Evolutionary conservation across 768 basidiomycete species (phyloP).

Genomic region (Cytidiella melzeri): DNA sequence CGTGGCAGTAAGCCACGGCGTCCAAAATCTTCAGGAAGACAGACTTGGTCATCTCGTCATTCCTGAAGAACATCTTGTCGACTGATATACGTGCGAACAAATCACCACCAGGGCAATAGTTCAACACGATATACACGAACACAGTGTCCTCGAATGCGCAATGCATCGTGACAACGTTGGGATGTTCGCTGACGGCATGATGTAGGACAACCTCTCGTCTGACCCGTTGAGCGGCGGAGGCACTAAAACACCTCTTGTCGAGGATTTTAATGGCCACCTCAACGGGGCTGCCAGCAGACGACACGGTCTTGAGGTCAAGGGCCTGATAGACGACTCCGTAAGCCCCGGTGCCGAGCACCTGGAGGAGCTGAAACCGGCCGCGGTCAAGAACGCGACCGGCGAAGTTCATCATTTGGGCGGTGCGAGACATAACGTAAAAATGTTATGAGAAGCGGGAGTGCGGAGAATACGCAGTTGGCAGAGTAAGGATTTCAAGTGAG

Average conservation of each 20-base stretch:
- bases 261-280: slow-evolving; percentile 17
- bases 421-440: slow-evolving; percentile 1
- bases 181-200: slow-evolving; percentile 44
- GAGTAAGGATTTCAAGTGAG: slow-evolving; percentile 6
- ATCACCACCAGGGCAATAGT: slow-evolving; percentile 35
- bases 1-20: slow-evolving; percentile 45
- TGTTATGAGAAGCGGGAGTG: neutral
- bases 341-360: slow-evolving; percentile 18
- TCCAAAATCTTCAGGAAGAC: slow-evolving; percentile 50
- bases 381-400: slow-evolving; percentile 11
- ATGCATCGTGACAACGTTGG: slow-evolving; percentile 64
- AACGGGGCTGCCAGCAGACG: slow-evolving; percentile 3
- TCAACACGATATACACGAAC: slow-evolving; percentile 62
- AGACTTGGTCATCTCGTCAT: slow-evolving; percentile 37
- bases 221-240: slow-evolving; percentile 5
- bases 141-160: slow-evolving; percentile 52
- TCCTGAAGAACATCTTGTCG: slow-evolving; percentile 29
- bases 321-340: slow-evolving; percentile 22
- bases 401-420: slow-evolving; percentile 16
- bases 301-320: slow-evolving; percentile 8
- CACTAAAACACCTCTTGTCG: slow-evolving; percentile 10
- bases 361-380: slow-evolving; percentile 15
- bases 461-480: neutral
- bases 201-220: slow-evolving; percentile 59
- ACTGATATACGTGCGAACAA: slow-evolving; percentile 39